Evolutionary conservation across 2,329 filamentous ascomycete genomes (phyloP).

Genomic region (Plenodomus tracheiphilus): DNA sequence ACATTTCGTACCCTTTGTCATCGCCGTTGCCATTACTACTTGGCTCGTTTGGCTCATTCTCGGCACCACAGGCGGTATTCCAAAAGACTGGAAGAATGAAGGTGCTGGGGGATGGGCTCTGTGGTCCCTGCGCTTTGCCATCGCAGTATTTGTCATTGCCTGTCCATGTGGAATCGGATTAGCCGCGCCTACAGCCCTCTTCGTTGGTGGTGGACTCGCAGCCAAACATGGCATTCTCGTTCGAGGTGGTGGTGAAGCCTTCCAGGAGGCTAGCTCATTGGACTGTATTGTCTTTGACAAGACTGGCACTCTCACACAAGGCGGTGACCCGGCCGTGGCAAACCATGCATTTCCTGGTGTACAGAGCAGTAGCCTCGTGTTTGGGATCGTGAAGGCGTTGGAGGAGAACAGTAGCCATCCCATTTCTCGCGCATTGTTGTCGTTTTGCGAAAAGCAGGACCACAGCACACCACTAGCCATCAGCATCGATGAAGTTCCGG

Average conservation of each 20-base stretch:
- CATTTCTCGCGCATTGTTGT: slow-evolving; percentile 70
- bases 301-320: slow-evolving; percentile 78
- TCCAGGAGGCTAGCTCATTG: slow-evolving; percentile 78
- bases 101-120: slow-evolving; percentile 67
- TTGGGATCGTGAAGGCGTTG: slow-evolving; percentile 62
- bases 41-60: slow-evolving; percentile 73
- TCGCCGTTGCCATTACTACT: slow-evolving; percentile 68
- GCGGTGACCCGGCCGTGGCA: slow-evolving; percentile 71
- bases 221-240: slow-evolving; percentile 80
- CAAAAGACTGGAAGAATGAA: slow-evolving; percentile 58
- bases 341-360: slow-evolving; percentile 49
- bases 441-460: slow-evolving; percentile 56
- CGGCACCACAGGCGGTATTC: slow-evolving; percentile 62
- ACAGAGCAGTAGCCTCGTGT: slow-evolving; percentile 43
- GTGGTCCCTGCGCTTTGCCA: slow-evolving; percentile 81
- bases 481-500: slow-evolving; percentile 67
- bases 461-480: slow-evolving; percentile 23
- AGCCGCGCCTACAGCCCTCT: slow-evolving; percentile 82
- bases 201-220: slow-evolving; percentile 78
- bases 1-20: slow-evolving; percentile 77
- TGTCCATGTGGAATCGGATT: slow-evolving; percentile 84
- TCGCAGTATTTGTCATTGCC: slow-evolving; percentile 83
- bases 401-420: slow-evolving; percentile 77
- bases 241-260: slow-evolving; percentile 82
- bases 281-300: slow-evolving; percentile 87